A percentile compares a stretch with the other conserved stretches of the same genome.
Evolutionary conservation across 2,329 filamentous ascomycete genomes (phyloP).

Genomic region (Zymoseptoria pseudotritici): DNA sequence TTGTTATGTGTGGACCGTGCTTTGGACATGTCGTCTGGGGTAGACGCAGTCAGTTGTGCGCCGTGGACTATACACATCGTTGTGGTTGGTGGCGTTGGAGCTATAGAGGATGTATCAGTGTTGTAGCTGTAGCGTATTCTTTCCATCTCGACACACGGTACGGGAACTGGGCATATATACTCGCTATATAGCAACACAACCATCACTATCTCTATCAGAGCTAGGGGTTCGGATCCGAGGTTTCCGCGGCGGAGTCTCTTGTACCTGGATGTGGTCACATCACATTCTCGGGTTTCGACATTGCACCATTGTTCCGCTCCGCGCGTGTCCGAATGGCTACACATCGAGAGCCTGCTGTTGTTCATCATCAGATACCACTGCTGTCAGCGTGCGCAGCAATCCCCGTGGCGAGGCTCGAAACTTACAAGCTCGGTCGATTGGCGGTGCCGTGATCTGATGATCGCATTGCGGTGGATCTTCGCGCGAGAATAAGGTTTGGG

Average conservation of each 20-base stretch:
- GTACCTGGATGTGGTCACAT: not conserved
- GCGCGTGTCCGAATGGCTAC: too few relatives aligned
- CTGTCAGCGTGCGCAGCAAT: too few relatives aligned
- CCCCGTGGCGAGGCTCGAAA: too few relatives aligned
- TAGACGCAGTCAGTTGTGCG: not conserved
- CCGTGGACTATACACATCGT: too few relatives aligned
- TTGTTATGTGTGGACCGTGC: not conserved
- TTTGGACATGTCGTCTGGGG: not conserved
- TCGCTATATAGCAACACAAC: not conserved
- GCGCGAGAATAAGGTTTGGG: not conserved
- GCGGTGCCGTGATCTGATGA: not conserved
- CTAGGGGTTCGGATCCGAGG: not conserved
- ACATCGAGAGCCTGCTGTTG: too few relatives aligned
- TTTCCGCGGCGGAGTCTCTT: not conserved
- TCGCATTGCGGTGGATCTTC: not conserved
- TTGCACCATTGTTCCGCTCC: too few relatives aligned
- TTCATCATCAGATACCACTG: too few relatives aligned
- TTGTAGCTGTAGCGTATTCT: too few relatives aligned
- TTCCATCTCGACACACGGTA: too few relatives aligned
- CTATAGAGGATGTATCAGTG: too few relatives aligned
- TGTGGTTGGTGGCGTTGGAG: too few relatives aligned
- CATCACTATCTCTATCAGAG: not conserved
- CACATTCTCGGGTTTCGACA: not conserved
- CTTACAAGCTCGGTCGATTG: too few relatives aligned
- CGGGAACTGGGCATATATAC: not conserved